phyloP scores from a whole-genome alignment of 1,284 basidiomycete species.

The Cryptococcus jaspeensis region DNA sequence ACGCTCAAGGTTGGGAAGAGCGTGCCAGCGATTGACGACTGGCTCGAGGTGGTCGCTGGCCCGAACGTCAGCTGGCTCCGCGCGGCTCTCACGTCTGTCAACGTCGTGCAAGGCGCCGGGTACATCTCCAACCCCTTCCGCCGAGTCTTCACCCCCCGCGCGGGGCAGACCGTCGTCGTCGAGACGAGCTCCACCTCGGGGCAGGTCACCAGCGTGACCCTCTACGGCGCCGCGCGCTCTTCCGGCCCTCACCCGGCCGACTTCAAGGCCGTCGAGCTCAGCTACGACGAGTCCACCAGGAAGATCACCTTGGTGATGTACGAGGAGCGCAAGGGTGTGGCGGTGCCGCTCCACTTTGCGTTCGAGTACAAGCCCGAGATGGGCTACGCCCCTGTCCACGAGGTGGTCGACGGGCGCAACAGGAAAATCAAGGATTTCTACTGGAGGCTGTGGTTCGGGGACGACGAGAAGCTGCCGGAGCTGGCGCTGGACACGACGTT shows the following conservation, averaged over 20 bases:
- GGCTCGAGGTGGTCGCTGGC: constrained; percentile 85
- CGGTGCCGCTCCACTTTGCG: constrained; percentile 76
- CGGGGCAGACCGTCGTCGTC: constrained; percentile 67
- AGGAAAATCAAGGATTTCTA: constrained; percentile 92
- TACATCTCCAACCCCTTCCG: constrained; percentile 89
- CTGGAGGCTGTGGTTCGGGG: constrained; percentile 95
- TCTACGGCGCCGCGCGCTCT: constrained; percentile 79
- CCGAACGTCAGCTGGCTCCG: constrained; percentile 78
- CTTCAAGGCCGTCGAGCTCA: constrained; percentile 83
- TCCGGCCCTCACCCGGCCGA: constrained; percentile 67
- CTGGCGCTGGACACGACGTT: constrained; percentile 75
- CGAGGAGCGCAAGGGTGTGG: constrained; percentile 75
- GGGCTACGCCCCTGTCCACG: constrained; percentile 91
- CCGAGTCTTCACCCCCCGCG: constrained; percentile 79
- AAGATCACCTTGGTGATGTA: constrained; percentile 72
- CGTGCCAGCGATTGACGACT: constrained; percentile 65
- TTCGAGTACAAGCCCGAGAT: constrained; percentile 86
- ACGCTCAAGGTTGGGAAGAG: constrained; percentile 61
- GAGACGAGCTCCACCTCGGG: constrained; percentile 56
- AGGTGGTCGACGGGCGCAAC: constrained; percentile 81
- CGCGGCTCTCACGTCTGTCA: constrained; percentile 77
- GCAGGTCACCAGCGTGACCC: constrained; percentile 55
- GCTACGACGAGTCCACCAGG: constrained; percentile 58
- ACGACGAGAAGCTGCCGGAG: constrained; percentile 68
- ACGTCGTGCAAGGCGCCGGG: constrained; percentile 76